phyloP scores from a whole-genome alignment of 495 filamentous ascomycete genomes.

The Aspergillus saccharolyticus region DNA sequence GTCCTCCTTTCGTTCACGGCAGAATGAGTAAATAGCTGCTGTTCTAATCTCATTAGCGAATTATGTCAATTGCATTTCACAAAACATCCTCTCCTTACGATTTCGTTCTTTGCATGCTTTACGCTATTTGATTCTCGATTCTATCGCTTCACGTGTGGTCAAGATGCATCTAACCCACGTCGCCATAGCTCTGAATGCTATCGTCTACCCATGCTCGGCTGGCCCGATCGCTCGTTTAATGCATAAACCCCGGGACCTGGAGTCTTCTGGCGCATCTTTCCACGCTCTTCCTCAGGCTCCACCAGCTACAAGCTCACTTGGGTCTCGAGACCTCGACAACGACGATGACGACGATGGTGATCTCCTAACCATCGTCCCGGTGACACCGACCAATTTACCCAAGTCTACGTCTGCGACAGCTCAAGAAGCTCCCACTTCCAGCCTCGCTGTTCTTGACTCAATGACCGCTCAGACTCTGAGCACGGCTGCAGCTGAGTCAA shows the following conservation, averaged over 20 bases:
- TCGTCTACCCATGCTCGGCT: conserved; percentile 27
- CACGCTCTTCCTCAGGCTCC: not conserved
- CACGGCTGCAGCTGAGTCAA: not conserved
- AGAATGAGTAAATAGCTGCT: not conserved
- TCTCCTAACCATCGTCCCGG: conserved; percentile 20
- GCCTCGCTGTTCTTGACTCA: not conserved
- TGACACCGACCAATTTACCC: conserved; percentile 5
- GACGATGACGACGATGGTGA: conserved; percentile 8
- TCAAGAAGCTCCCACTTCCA: not conserved
- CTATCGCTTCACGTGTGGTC: not conserved
- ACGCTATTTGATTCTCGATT: not conserved
- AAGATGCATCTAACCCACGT: conserved; percentile 24
- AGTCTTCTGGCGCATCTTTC: not conserved
- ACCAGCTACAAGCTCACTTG: not conserved
- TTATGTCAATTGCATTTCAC: not conserved
- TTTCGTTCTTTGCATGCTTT: not conserved
- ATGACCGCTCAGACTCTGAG: not conserved
- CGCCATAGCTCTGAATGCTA: conserved; percentile 14
- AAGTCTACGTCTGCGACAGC: not conserved
- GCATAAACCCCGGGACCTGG: not conserved
- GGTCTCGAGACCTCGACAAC: not conserved
- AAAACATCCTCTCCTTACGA: not conserved
- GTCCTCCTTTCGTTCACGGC: not conserved
- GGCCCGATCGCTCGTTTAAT: conserved; percentile 32
- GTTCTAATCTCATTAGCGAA: not conserved